These are phyloP conservation scores for Suillus sp. DNA, from an alignment of 768 basidiomycete species.

Conservation along the genomic window DNA sequence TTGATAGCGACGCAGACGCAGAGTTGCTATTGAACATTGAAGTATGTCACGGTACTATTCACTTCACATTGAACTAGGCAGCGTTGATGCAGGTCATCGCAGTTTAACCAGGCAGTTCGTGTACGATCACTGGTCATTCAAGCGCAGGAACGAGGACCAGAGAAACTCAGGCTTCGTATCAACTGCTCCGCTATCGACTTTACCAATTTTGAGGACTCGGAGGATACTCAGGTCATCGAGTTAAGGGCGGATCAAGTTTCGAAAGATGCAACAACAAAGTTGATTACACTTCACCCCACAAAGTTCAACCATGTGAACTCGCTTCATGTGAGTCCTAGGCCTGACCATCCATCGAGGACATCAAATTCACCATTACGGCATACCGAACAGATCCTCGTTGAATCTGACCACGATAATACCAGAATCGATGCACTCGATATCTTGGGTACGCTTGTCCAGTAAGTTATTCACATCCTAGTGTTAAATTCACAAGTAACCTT, in stretches of 20 bases:
- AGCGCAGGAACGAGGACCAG: constrained; percentile 53
- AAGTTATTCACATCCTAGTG: constrained; percentile 26
- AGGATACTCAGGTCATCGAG: constrained; percentile 59
- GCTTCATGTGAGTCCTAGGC: constrained; percentile 50
- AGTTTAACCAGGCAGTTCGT: constrained; percentile 74
- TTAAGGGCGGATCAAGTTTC: constrained; percentile 50
- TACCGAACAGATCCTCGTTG: constrained; percentile 60
- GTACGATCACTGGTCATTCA: constrained; percentile 60
- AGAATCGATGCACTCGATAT: constrained; percentile 70
- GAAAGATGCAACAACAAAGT: constrained; percentile 42
- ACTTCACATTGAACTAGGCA: constrained; percentile 2
- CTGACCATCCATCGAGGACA: background rate
- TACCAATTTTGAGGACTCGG: constrained; percentile 59
- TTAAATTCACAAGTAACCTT: constrained; percentile 9
- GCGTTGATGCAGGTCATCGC: constrained; percentile 9
- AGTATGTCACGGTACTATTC: constrained; percentile 41
- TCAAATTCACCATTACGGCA: background rate
- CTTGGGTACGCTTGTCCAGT: constrained; percentile 62
- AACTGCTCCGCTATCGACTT: constrained; percentile 66
- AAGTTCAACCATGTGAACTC: constrained; percentile 70
- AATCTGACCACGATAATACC: constrained; percentile 69
- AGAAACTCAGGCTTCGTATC: constrained; percentile 59
- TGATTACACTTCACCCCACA: constrained; percentile 60
- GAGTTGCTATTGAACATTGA: constrained; percentile 68
- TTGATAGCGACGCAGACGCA: constrained; percentile 73